Base-by-base conservation (phyloP, 1,139 yeast genomes). In the Arxiozyma heterogenica region DNA sequence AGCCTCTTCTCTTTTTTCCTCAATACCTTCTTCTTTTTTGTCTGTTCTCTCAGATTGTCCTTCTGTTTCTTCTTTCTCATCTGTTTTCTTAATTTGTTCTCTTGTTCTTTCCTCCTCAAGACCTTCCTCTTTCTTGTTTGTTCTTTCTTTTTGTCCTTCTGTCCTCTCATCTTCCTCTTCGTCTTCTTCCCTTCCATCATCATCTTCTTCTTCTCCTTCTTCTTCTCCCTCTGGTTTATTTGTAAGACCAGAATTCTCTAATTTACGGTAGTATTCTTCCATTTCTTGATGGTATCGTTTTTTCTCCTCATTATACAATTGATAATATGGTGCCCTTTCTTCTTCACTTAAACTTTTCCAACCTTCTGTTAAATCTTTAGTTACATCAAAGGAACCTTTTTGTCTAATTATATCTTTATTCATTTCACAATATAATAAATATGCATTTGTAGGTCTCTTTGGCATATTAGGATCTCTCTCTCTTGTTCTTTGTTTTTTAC, bases 401-500 rank as follows among this genome's bases (percentile, higher is more conserved):
- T 83, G 77, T 60, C 80, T 82, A 50, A 88, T 79, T 53, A 80
- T 75, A 53, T 87, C 96, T 69, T 88, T 86, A 65, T 88, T 94
- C 72, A 81, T 73, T 57, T 90, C 97, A 71, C 97, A 90, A 66
- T 86, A 90, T 55, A 88, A 80, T 58, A 89, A 75, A 65, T 90
- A 89, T 11, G 96, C 95, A 69, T 90, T 90, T 6, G 95, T 86
- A 18, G 96, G 96, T 62, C 95, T 77, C 63, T 87, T 87, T 18
- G 97, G 96, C 64, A 85, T 78, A 61, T 82, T 84, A 3, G 95
- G 96, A 67, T 87, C 95, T 63, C 90, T 79, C 30, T 57, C 74
- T 58, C 59, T 65, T 9, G 58, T 61, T 54, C 57, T 73, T 42
- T 44, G 45, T 43, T 43, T 43, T 22, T 49, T 49, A 22, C 34